Conservation (phyloP, 2,329 filamentous ascomycete species). For the Volutella citrinella region DNA sequence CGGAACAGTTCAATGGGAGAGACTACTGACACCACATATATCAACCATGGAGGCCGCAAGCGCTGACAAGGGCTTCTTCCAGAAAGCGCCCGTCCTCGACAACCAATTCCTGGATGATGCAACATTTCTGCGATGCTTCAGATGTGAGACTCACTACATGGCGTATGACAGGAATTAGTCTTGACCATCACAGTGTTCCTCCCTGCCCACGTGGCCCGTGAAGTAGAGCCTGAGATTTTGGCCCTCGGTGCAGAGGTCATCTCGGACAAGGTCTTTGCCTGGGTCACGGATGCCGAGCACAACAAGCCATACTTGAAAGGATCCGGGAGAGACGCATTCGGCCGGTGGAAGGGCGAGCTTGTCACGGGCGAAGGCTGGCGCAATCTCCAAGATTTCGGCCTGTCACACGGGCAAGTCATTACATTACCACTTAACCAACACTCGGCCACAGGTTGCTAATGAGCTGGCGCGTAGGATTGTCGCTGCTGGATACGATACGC, state of each 20-base stretch:
- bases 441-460: no score
- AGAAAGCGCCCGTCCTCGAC: conserved; percentile 46
- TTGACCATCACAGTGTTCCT: conserved; percentile 45
- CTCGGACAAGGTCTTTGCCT: conserved; percentile 51
- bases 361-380: conserved; percentile 67
- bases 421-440: neutral
- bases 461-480: conserved; percentile 53
- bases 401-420: conserved; percentile 46
- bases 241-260: conserved; percentile 52
- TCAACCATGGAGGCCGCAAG: conserved; percentile 45
- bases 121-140: conserved; percentile 49
- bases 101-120: conserved; percentile 58
- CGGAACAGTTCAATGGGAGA: no score
- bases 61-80: conserved; percentile 53
- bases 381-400: conserved; percentile 56
- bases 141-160: conserved; percentile 35
- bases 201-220: conserved; percentile 35
- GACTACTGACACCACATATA: no score
- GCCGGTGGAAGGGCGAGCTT: conserved; percentile 55
- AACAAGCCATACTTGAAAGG: conserved; percentile 60
- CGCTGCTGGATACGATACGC: conserved; percentile 56
- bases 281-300: conserved; percentile 61
- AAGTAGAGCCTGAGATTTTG: conserved; percentile 42
- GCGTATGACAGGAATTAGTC: neutral
- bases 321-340: conserved; percentile 59